phyloP scores from a whole-genome alignment of 2,329 filamentous ascomycete species.

The Thelonectria discophora region DNA sequence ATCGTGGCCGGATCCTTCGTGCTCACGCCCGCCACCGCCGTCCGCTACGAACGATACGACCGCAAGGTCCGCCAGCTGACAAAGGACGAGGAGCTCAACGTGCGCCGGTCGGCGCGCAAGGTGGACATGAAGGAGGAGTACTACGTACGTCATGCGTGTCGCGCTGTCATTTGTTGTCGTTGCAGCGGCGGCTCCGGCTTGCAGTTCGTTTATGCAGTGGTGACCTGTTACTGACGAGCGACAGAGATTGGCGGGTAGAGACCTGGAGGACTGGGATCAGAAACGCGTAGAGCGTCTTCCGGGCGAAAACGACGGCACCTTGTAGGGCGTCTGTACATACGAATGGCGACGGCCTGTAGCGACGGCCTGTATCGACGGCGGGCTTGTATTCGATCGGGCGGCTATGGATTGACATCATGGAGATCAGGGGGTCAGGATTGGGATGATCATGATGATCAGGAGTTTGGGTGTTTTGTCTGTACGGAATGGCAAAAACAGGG shows the following conservation, averaged over 20 bases:
- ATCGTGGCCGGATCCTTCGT: constrained; percentile 95
- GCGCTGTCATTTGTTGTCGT: background rate
- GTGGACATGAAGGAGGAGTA: constrained; percentile 88
- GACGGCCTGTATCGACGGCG: no score
- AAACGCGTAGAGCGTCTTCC: constrained; percentile 89
- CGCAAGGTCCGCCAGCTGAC: constrained; percentile 86
- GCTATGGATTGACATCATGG: no score
- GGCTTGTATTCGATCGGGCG: no score
- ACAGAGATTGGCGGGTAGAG: constrained; percentile 72
- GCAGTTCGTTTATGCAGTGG: background rate
- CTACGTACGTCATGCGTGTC: constrained; percentile 68
- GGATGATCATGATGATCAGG: background rate
- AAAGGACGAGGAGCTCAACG: constrained; percentile 84
- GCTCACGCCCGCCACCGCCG: constrained; percentile 89
- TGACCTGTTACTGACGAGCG: constrained; percentile 25
- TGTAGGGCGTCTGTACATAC: constrained; percentile 55
- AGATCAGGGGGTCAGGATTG: background rate
- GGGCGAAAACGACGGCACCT: constrained; percentile 86
- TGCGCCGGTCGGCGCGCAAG: constrained; percentile 75
- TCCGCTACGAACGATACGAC: constrained; percentile 94
- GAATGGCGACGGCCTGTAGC: no score
- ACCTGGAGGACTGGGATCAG: constrained; percentile 96
- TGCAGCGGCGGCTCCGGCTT: background rate
- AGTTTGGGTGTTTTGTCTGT: background rate
- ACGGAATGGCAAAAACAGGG: no score